phyloP scores from a whole-genome alignment of 495 filamentous ascomycete species.

The Aspergillus nanangensis region DNA sequence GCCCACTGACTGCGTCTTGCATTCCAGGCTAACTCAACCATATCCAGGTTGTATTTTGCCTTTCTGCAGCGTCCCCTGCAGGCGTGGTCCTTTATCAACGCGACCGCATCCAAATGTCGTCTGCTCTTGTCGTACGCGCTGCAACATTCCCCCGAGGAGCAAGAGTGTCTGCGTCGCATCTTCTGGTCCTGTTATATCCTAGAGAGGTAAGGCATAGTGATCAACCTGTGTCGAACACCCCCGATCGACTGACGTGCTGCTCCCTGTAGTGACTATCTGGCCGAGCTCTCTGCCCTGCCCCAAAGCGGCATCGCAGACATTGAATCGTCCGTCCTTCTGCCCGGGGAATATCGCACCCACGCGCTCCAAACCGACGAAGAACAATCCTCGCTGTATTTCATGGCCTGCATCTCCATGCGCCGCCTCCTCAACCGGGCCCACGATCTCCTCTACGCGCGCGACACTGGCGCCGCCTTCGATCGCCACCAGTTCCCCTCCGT shows the following conservation, averaged over 20 bases:
- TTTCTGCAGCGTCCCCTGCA: too few species aligned
- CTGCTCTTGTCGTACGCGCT: too few species aligned
- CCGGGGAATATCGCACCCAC: conserved; percentile 24
- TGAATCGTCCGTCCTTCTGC: conserved; percentile 37
- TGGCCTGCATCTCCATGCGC: too few species aligned
- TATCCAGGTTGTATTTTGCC: too few species aligned
- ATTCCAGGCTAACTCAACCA: too few species aligned
- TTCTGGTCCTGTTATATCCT: conserved; percentile 49
- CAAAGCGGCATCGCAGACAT: conserved; percentile 39
- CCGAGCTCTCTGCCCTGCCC: conserved; percentile 37
- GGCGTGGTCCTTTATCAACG: too few species aligned
- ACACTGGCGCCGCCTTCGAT: conserved; percentile 23
- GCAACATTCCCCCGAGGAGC: conserved; percentile 23
- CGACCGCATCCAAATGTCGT: too few species aligned
- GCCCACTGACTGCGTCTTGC: too few species aligned
- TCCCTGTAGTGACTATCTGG: conserved; percentile 20
- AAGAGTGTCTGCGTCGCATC: conserved; percentile 39
- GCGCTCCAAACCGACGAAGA: too few species aligned
- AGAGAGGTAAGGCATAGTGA: conserved; percentile 21
- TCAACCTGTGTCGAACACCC: not conserved
- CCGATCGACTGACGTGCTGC: not conserved
- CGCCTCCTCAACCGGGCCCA: too few species aligned
- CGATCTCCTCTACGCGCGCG: too few species aligned
- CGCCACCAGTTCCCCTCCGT: conserved; percentile 33
- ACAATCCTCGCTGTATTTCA: too few species aligned